Percentiles rank a stretch among this genome's conserved stretches.
phyloP scores from a whole-genome alignment of 352 stramenopile species.

The Thalassiosira mediterranea region DNA sequence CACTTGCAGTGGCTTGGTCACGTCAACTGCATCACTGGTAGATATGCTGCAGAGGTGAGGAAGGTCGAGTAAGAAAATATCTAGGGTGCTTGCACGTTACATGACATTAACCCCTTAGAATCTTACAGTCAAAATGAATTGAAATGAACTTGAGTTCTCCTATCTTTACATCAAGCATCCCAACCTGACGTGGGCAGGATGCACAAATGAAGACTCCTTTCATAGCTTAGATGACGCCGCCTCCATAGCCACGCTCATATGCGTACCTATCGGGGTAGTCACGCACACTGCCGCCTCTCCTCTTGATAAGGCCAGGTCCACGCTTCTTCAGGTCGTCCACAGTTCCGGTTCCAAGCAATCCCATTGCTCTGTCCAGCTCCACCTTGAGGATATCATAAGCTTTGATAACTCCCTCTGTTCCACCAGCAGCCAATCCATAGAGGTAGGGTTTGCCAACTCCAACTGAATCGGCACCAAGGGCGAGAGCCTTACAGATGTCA shows the following conservation, averaged over 20 bases:
- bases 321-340: conserved; percentile 83
- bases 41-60: too few relatives aligned
- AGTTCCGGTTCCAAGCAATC: conserved; percentile 82
- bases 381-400: conserved; percentile 90
- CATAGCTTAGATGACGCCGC: conserved; percentile 76
- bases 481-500: conserved; percentile 88
- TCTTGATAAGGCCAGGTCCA: conserved; percentile 81
- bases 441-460: conserved; percentile 93
- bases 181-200: too few relatives aligned
- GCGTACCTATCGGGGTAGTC: conserved; percentile 84
- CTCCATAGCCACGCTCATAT: conserved; percentile 78
- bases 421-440: conserved; percentile 89
- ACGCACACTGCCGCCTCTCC: conserved; percentile 56
- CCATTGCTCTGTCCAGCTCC: conserved; percentile 94
- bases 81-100: too few relatives aligned
- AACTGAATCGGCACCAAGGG: conserved; percentile 91
- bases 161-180: too few relatives aligned
- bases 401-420: conserved; percentile 79
- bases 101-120: too few relatives aligned
- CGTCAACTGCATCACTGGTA: too few relatives aligned
- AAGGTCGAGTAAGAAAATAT: too few relatives aligned
- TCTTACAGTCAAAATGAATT: too few relatives aligned
- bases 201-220: neutral
- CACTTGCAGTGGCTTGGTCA: too few relatives aligned
- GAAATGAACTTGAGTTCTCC: too few relatives aligned